A percentile compares a stretch with the other conserved stretches of the same genome.
Evolutionary conservation across 805 yeast species (phyloP).

Genomic region (Starmera caribaea): DNA sequence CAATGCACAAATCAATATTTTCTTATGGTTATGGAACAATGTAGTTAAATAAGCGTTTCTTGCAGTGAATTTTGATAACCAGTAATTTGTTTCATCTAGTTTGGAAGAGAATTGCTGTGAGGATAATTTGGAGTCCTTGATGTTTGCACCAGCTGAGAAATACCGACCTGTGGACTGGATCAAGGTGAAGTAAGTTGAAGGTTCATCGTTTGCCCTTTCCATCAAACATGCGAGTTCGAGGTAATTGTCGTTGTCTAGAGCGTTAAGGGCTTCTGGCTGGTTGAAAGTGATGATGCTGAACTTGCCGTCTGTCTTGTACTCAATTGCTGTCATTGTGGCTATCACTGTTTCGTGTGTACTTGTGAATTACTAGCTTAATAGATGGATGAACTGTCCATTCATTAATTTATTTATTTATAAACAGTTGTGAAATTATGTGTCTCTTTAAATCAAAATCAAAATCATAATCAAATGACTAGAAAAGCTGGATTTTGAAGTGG

Average conservation of each 20-base stretch:
- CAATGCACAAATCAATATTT: constrained; percentile 60
- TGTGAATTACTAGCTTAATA: too few relatives aligned
- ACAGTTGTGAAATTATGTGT: too few relatives aligned
- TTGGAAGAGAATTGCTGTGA: constrained; percentile 5
- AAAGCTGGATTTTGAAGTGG: too few relatives aligned
- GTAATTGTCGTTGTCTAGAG: constrained; percentile 59
- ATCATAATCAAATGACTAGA: too few relatives aligned
- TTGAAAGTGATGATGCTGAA: constrained; percentile 58
- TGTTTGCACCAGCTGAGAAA: constrained; percentile 82
- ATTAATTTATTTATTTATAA: too few relatives aligned
- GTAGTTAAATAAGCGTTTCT: constrained; percentile 64
- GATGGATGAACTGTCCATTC: too few relatives aligned
- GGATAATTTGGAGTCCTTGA: constrained; percentile 22
- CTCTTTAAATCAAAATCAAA: too few relatives aligned
- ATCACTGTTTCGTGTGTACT: neutral
- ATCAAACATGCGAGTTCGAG: constrained; percentile 47
- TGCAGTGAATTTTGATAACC: constrained; percentile 54
- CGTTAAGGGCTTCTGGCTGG: constrained; percentile 52
- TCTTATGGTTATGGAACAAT: constrained; percentile 58
- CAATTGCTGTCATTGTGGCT: constrained; percentile 18
- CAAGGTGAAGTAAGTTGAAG: constrained; percentile 52
- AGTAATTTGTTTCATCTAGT: constrained; percentile 24
- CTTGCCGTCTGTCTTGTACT: constrained; percentile 27
- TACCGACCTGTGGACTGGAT: constrained; percentile 63
- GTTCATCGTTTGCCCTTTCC: constrained; percentile 53